A percentile compares a stretch with the other conserved stretches of the same genome.
phyloP scores from a whole-genome alignment of 345 rosid genomes.

The Eucalyptus regnans region DNA sequence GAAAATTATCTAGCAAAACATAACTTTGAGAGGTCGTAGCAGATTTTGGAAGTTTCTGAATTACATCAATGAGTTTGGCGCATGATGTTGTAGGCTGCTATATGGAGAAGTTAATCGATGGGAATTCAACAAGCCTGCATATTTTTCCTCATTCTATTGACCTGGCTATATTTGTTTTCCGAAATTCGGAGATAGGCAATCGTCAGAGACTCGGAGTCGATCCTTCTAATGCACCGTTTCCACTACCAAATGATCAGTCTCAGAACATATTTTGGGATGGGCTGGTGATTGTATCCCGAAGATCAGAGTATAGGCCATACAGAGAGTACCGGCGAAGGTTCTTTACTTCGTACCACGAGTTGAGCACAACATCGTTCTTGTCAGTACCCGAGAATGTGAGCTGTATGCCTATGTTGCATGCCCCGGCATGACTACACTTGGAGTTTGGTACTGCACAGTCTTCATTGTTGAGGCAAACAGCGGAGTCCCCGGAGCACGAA shows the following conservation, averaged over 20 bases:
- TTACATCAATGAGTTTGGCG: background rate
- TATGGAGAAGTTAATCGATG: background rate
- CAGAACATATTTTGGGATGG: background rate
- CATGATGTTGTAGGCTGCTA: background rate
- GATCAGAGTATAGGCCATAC: slow-evolving; percentile 33
- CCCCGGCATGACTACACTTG: slow-evolving; percentile 46
- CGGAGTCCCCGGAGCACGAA: slow-evolving; percentile 25
- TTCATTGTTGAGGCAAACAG: slow-evolving; percentile 43
- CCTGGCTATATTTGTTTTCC: background rate
- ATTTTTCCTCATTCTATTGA: background rate
- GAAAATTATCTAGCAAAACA: background rate
- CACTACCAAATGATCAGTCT: background rate
- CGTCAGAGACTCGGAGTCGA: background rate
- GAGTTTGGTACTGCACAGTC: slow-evolving; percentile 58
- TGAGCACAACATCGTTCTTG: slow-evolving; percentile 50
- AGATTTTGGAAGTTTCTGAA: background rate
- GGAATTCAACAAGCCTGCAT: background rate
- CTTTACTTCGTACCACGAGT: slow-evolving; percentile 84
- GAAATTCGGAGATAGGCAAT: background rate
- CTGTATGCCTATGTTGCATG: slow-evolving; percentile 54
- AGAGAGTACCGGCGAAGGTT: slow-evolving; percentile 63
- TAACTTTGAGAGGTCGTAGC: background rate
- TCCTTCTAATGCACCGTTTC: background rate
- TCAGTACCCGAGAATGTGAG: slow-evolving; percentile 82
- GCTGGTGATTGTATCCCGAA: slow-evolving; percentile 7